Evolutionary conservation across 257 asterid genomes (phyloP), one percentile per base, ranked within the genome.

Genomic region (Primulina eburnea): DNA sequence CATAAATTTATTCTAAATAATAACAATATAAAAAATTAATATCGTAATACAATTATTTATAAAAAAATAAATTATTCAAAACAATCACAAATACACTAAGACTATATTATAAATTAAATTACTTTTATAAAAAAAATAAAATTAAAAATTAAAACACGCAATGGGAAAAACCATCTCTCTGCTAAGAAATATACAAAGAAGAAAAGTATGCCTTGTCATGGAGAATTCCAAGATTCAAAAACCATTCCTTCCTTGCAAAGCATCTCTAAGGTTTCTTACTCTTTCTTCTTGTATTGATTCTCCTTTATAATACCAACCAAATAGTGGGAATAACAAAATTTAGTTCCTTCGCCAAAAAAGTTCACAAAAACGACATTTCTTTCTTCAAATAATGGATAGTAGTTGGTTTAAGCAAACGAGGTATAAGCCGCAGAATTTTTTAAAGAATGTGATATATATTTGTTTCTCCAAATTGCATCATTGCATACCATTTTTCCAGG

Each of bases 401-500:
- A 77, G 67, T 70, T 75, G 81, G 80, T 77, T 83, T 56, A 87
- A 68, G 83, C 94, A 87, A 72, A 81, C 87, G 73, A 87, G 95
- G 97, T 89, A 82, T 2, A 20, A 17, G 7, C 29, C 14, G 21
- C 61, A 62, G 60, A 30, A 62, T 28, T 71, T 65, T 75, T 30
- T 26, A 10, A 29, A 24, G 37, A 35, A n/a, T 26, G n/a, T 37
- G 30, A 26, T 14, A 20, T 72, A 17, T 26, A 21, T 21, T 21
- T 3, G 8, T 2, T 37, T 57, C 34, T 52, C 33, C 8, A 30
- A 21, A 21, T 59, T 53, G 65, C 34, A 62, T 68, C 60, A 17
- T 35, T 32, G 47, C 66, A 59, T 21, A 37, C 24, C 29, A 64
- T 69, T 68, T 65, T 38, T 61, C 0, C 75, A 85, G 94, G 79